Base-by-base conservation (phyloP, 1,284 basidiomycete species). In the Ustilago tritici region DNA sequence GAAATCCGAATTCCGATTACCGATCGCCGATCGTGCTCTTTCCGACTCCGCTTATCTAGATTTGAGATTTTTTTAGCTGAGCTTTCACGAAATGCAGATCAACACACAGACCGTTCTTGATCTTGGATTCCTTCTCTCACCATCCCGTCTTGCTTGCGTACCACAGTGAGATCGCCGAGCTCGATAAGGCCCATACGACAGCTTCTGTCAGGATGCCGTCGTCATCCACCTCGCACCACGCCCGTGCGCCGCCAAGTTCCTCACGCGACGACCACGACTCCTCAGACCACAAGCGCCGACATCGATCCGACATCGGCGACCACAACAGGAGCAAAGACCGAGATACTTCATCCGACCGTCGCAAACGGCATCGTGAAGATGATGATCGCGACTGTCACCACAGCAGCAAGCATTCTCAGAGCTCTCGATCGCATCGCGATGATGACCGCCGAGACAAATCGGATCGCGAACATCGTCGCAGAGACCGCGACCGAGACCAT, bases 341-440 rank as follows among this genome's bases (percentile, higher is more conserved):
- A 41, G 63, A 66, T 17, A 40, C 34, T 41, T 70, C 62, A 34
- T 50, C 62, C 32, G 63, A 71, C 57, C 63, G 57, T 36, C 62
- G 61, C 43, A 71, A 71, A 41, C 68, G 73, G 35, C 65, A 72
- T 15, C 56, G 65, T 6, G 61, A 72, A 35, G 64, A 66, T 32
- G 64, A 66, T 8, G 52, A 66, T 14, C 56, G 57, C 38, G 32
- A 47, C n/a, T 43, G 49, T 11, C 23, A 3, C 23, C 23, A 3
- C 23, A 28, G 23, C 23, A 56, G 49, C 53, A 56, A n/a, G 31
- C 52, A 62, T 56, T 56, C 53, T 31, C 58, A 60, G 34, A 56
- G 60, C 57, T 66, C 69, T 35, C 58, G 68, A 8, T 61, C 62
- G 5, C 59, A 65, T 35, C 47, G 57, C 31, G 62, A 57, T 35